These are phyloP conservation scores for Cinnamomum micranthum DNA, from an alignment of 164 flowering plant species.

Conservation along the genomic window DNA sequence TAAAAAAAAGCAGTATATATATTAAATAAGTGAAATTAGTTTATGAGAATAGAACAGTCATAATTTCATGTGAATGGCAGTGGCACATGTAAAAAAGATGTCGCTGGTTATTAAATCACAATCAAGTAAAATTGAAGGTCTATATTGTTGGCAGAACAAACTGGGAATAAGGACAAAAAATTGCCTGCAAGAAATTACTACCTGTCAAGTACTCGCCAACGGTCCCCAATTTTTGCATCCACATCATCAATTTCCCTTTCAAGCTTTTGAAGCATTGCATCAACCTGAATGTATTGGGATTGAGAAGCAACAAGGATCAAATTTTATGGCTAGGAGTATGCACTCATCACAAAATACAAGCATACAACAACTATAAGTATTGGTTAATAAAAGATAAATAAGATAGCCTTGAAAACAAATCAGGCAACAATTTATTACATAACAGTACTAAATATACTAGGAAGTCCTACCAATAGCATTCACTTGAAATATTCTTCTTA, in stretches of 20 bases:
- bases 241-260: slow-evolving; percentile 98
- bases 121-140: not conserved
- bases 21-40: too few species aligned
- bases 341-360: not conserved
- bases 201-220: slow-evolving; percentile 91
- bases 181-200: not conserved
- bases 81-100: not conserved
- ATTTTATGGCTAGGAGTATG: not conserved
- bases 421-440: not conserved
- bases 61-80: too few species aligned
- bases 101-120: not conserved
- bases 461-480: too few species aligned
- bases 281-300: slow-evolving; percentile 48
- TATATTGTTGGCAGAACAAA: not conserved
- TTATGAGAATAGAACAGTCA: too few species aligned
- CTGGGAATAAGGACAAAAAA: not conserved
- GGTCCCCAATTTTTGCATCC: slow-evolving; percentile 83
- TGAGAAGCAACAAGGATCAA: not conserved
- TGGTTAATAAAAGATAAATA: too few species aligned
- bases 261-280: slow-evolving; percentile 86
- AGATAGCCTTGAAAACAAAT: not conserved
- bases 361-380: not conserved
- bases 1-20: too few species aligned
- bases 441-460: not conserved
- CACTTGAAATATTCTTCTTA: too few species aligned